Evolutionary conservation across 495 filamentous ascomycete species (phyloP), one percentile per base, ranked within the genome.

Genomic region (Aspergillus cavernicola): DNA sequence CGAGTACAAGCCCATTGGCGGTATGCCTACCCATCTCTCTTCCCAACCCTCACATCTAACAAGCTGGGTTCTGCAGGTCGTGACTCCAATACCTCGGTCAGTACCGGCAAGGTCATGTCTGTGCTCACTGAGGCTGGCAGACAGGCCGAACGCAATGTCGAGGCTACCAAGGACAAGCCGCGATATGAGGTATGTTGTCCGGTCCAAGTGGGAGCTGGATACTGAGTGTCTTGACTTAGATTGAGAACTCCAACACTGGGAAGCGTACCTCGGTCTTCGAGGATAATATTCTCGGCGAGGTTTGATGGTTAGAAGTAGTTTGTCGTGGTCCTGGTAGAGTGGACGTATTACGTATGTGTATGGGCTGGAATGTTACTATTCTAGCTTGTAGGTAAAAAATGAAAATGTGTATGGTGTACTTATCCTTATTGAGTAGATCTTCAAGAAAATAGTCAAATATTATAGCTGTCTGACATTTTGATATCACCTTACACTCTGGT

Each of bases 1-100:
- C 12, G 53, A 47, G 26, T 63, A 63, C 50, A 63, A 59, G 53
- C 60, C 60, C 41, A 47, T 63, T 18, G 56, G 60, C 16, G 57
- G 60, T 59, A 57, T 26, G 49, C 28, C n/a, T 10, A 4, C n/a
- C 51, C 44, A 29, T 13, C 13, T 31, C 8, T 26, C 18, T 15
- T 13, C 9, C 8, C 11, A 29, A 42, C 0, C n/a, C n/a, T 31
- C 16, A 4, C 9, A 35, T 1, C 16, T 47, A 8, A 42, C 13
- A 12, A 8, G 11, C n/a, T 28, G 4, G 9, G n/a, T 24, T 10
- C 4, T 39, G 2, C 45, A 59, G 60, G 57, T 40, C 56, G 43
- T 26, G 43, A 59, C 43, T 59, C 52, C 26, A 24, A 44, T n/a
- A 63, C 56, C 18, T 57, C 60, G 19, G 57, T 52, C 36, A 59